Percentiles rank a stretch among this genome's conserved stretches.
Conservation (phyloP, 352 stramenopile genomes). For the Globisporangium paroecandrum region DNA sequence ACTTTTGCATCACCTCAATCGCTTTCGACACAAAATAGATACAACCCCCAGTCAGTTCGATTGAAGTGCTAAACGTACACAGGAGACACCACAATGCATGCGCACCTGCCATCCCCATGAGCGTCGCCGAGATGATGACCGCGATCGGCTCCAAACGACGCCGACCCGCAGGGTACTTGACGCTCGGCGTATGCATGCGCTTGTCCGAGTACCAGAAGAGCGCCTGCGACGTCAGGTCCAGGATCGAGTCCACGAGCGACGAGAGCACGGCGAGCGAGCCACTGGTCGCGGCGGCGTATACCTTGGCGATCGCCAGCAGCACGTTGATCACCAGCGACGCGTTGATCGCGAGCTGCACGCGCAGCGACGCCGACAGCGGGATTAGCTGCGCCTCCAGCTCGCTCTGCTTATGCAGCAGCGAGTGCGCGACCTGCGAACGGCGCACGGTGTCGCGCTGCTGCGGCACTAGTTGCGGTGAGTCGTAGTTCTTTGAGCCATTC, state of each 20-base stretch:
- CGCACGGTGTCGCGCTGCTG: slow-evolving; percentile 10
- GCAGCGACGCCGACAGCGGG: slow-evolving; percentile 33
- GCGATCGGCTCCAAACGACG: slow-evolving; percentile 92
- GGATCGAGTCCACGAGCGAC: slow-evolving; percentile 91
- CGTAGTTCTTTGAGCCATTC: not conserved
- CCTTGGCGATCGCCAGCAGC: slow-evolving; percentile 66
- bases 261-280: slow-evolving; percentile 92
- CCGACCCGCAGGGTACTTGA: slow-evolving; percentile 93
- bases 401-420: slow-evolving; percentile 58
- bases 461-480: not conserved
- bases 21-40: slow-evolving; percentile 24
- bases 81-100: not conserved
- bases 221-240: slow-evolving; percentile 92
- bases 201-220: slow-evolving; percentile 95
- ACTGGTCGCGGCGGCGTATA: slow-evolving; percentile 77
- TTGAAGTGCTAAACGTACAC: slow-evolving; percentile 1
- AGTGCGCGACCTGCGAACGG: slow-evolving; percentile 72
- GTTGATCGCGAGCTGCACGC: slow-evolving; percentile 71
- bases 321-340: slow-evolving; percentile 70
- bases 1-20: slow-evolving; percentile 94
- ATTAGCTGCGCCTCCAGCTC: slow-evolving; percentile 48
- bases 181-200: slow-evolving; percentile 81
- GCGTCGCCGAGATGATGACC: slow-evolving; percentile 94
- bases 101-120: slow-evolving; percentile 94
- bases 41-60: not conserved